Evolutionary conservation across 2,329 filamentous ascomycete genomes (phyloP).

Genomic region (Tolypocladium sp.): DNA sequence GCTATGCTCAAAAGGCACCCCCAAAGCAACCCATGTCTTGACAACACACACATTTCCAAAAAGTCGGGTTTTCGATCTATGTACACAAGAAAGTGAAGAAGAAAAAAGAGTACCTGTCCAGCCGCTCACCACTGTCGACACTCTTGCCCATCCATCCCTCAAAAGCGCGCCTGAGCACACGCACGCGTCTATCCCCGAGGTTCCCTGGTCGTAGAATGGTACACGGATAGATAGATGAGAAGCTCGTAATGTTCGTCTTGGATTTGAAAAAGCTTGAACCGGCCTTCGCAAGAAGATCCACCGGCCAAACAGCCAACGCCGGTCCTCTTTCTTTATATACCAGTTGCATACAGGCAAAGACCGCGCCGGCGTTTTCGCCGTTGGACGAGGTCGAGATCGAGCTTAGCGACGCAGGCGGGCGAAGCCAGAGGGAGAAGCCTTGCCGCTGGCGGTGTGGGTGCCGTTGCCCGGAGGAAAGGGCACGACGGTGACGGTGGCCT

Average conservation of each 20-base stretch:
- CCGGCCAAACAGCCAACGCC: neutral
- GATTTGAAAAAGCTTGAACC: neutral
- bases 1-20: neutral
- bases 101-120: neutral
- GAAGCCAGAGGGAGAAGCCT: constrained; percentile 24
- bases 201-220: neutral
- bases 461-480: constrained; percentile 32
- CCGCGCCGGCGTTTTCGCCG: neutral
- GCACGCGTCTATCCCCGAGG: neutral
- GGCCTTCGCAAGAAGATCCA: neutral
- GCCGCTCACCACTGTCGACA: neutral
- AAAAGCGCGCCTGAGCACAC: neutral
- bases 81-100: neutral
- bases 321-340: neutral
- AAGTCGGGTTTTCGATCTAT: neutral
- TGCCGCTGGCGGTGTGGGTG: constrained; percentile 21
- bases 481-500: constrained; percentile 25
- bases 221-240: neutral
- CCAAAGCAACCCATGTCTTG: neutral
- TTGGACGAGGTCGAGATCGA: neutral
- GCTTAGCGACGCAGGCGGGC: constrained; percentile 22
- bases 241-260: neutral
- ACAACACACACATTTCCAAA: neutral
- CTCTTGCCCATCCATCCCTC: neutral
- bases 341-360: neutral